A percentile compares a stretch with the other conserved stretches of the same genome.
phyloP scores from a whole-genome alignment of 129 eudicot species.

The Lactuca saligna region DNA sequence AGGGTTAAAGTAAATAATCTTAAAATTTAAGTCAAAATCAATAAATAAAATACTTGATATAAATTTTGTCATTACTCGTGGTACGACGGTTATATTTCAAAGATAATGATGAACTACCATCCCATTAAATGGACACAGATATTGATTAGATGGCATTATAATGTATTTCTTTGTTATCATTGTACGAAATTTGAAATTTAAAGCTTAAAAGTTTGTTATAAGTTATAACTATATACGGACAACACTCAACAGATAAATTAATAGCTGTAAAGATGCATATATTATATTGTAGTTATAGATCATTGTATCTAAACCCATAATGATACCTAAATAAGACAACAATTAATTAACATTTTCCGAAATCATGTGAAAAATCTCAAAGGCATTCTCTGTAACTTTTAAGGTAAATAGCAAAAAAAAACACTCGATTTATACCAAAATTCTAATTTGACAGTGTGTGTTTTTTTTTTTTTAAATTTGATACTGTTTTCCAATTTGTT shows the following conservation, averaged over 20 bases:
- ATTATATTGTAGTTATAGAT: not conserved
- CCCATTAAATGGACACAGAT: not conserved
- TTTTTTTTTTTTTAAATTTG: too few species aligned
- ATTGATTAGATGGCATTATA: not conserved
- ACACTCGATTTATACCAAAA: too few species aligned
- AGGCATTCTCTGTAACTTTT: not conserved
- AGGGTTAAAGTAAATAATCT: too few species aligned
- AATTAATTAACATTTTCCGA: not conserved
- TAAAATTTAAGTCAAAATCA: slow-evolving; percentile 7
- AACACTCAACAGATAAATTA: not conserved
- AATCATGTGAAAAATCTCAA: not conserved
- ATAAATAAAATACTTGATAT: slow-evolving; percentile 9
- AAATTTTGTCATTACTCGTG: not conserved
- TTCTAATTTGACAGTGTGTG: too few species aligned
- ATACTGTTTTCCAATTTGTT: too few species aligned
- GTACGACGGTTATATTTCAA: not conserved
- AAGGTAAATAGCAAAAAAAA: too few species aligned
- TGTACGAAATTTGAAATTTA: not conserved
- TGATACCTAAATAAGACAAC: not conserved
- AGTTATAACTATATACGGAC: too few species aligned
- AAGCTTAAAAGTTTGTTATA: not conserved
- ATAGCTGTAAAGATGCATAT: not conserved
- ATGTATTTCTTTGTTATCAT: not conserved
- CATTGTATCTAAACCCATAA: not conserved
- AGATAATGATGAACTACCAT: not conserved